These are phyloP conservation scores for Phylloporus scabripes DNA, from an alignment of 768 basidiomycete species.

Conservation along the genomic window DNA sequence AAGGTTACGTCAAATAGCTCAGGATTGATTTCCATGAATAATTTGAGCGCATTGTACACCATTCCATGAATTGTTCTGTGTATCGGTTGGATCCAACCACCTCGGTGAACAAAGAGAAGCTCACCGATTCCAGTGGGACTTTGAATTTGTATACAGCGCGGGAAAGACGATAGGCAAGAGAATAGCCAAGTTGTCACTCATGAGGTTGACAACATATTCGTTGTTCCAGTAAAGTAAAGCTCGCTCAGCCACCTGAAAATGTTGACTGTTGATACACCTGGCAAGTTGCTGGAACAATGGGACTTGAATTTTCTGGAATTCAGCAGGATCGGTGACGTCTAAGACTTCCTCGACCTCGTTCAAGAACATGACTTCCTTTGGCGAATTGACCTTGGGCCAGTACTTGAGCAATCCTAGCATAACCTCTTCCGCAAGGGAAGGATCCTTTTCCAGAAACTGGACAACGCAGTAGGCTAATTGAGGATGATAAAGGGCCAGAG, in stretches of 20 bases:
- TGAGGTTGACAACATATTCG: constrained; percentile 98
- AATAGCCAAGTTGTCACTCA: constrained; percentile 89
- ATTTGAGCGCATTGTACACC: constrained; percentile 97
- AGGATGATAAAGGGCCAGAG: constrained; percentile 97
- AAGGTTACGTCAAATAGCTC: constrained; percentile 92
- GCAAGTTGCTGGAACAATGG: constrained; percentile 92
- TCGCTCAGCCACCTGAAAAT: constrained; percentile 98
- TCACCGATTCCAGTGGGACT: constrained; percentile 97
- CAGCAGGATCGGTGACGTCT: constrained; percentile 93
- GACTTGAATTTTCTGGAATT: constrained; percentile 94
- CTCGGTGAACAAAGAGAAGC: constrained; percentile 22
- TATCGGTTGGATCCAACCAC: constrained; percentile 7
- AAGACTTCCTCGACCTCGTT: constrained; percentile 99
- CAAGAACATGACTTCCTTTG: constrained; percentile 99
- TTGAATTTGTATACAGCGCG: constrained; percentile 91
- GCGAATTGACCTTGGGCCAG: constrained; percentile 99
- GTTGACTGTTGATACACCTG: constrained; percentile 97
- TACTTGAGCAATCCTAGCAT: constrained; percentile 93
- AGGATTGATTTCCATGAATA: constrained; percentile 99
- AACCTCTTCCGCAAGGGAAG: constrained; percentile 88
- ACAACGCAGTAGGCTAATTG: constrained; percentile 99
- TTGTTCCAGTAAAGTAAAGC: constrained; percentile 99
- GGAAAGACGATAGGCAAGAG: constrained; percentile 97
- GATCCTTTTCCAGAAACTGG: constrained; percentile 97
- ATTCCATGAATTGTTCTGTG: constrained; percentile 94